phyloP scores from a whole-genome alignment of 768 basidiomycete genomes.

The Galerina marginata region DNA sequence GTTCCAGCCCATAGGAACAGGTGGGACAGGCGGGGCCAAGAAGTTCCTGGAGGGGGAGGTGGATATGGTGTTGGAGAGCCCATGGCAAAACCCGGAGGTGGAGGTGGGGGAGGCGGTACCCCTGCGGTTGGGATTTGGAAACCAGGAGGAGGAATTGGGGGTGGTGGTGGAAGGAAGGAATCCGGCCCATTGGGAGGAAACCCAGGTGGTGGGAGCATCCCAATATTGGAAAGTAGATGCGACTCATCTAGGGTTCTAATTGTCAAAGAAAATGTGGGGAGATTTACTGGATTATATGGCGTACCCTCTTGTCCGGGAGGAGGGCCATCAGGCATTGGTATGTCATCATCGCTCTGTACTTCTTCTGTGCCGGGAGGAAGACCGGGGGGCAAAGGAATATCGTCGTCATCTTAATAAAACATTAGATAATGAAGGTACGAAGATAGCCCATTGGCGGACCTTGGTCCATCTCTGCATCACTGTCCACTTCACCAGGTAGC shows the following conservation, averaged over 20 bases:
- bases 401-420: conserved; percentile 45
- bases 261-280: not conserved
- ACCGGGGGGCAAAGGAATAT: conserved; percentile 68
- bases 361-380: conserved; percentile 60
- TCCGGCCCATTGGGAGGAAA: conserved; percentile 24
- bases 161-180: conserved; percentile 31
- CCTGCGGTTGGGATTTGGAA: conserved; percentile 6
- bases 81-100: conserved; percentile 28
- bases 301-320: conserved; percentile 48
- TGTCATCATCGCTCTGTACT: conserved; percentile 78
- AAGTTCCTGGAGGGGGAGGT: conserved; percentile 22
- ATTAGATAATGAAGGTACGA: not conserved
- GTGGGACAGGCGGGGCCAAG: conserved; percentile 12
- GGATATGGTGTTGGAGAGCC: conserved; percentile 22
- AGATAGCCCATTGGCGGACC: conserved; percentile 23
- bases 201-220: conserved; percentile 30
- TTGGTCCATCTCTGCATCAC: conserved; percentile 62
- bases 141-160: conserved; percentile 27
- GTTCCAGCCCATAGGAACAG: conserved; percentile 19
- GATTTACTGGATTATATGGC: not conserved
- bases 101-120: conserved; percentile 31
- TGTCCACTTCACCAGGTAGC: conserved; percentile 64
- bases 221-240: conserved; percentile 25
- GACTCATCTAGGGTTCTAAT: conserved; percentile 1
- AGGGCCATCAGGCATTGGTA: conserved; percentile 87